These are phyloP conservation scores for Eutrema japonicum DNA, from an alignment of 345 rosid genomes.

Conservation along the genomic window DNA sequence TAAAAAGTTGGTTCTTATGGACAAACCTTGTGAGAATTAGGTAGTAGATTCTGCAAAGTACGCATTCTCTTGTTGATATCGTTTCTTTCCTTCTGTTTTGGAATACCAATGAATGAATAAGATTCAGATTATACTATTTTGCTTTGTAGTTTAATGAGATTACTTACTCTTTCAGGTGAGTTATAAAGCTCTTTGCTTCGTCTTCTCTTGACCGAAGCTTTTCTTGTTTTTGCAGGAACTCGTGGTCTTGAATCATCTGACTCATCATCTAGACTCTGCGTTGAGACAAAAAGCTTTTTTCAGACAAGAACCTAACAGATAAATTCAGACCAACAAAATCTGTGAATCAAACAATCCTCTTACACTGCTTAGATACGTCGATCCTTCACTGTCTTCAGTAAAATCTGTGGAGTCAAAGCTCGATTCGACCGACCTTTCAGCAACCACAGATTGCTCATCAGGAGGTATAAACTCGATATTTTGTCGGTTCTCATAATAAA, in stretches of 20 bases:
- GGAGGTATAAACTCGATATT: constrained; percentile 38
- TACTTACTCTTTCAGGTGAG: constrained; percentile 33
- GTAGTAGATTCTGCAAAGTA: constrained; percentile 65
- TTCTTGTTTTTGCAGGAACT: constrained; percentile 32
- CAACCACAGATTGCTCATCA: constrained; percentile 40
- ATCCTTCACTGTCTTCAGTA: constrained; percentile 28
- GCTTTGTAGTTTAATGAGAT: neutral
- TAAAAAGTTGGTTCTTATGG: constrained; percentile 4
- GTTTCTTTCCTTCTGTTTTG: constrained; percentile 56
- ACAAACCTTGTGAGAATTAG: constrained; percentile 65
- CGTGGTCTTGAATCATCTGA: constrained; percentile 24
- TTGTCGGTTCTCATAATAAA: constrained; percentile 12
- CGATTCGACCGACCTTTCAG: constrained; percentile 3
- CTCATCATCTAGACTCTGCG: constrained; percentile 36
- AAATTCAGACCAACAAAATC: constrained; percentile 23
- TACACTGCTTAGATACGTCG: constrained; percentile 36
- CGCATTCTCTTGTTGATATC: constrained; percentile 76
- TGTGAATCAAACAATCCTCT: constrained; percentile 21
- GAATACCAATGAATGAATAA: constrained; percentile 17
- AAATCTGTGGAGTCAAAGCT: constrained; percentile 19
- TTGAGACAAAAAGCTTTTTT: constrained; percentile 2
- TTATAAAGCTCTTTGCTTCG: constrained; percentile 5
- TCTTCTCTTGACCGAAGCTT: constrained; percentile 27
- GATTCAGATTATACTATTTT: neutral
- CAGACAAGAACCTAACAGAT: constrained; percentile 29